A percentile compares a stretch with the other conserved stretches of the same genome.
These are phyloP conservation scores for Scheffersomyces quercinus DNA, from an alignment of 1,139 yeast species.

Conservation along the genomic window DNA sequence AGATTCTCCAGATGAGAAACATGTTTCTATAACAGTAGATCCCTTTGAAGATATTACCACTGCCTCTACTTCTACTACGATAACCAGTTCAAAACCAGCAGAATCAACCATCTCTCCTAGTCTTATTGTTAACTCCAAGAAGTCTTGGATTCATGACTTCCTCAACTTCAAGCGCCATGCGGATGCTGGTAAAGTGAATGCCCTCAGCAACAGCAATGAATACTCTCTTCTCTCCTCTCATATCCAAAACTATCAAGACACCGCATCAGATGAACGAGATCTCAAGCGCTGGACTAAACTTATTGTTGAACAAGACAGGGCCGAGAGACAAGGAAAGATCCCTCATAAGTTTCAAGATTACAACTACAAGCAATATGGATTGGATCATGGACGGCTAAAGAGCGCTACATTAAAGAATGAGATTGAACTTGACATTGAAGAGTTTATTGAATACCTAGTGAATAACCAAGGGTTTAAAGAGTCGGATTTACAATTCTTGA, in stretches of 20 bases:
- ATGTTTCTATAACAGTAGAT: background rate
- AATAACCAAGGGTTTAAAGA: conserved; percentile 30
- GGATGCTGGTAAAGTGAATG: background rate
- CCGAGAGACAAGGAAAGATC: conserved; percentile 3
- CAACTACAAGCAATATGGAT: conserved; percentile 12
- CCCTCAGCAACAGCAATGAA: background rate
- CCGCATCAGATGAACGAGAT: conserved; percentile 22
- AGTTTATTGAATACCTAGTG: conserved; percentile 29
- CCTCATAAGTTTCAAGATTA: conserved; percentile 7
- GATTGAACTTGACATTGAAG: conserved; percentile 25
- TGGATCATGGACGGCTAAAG: background rate
- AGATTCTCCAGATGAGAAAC: background rate
- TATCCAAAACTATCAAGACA: conserved; percentile 23
- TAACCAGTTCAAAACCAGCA: background rate
- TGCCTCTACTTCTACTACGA: background rate
- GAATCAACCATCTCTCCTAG: conserved; percentile 3
- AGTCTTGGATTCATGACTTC: conserved; percentile 20
- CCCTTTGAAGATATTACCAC: background rate
- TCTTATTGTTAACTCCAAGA: conserved; percentile 7
- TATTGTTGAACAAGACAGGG: conserved; percentile 15
- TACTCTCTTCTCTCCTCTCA: conserved; percentile 11
- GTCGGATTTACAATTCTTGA: conserved; percentile 30
- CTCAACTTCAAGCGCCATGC: conserved; percentile 7
- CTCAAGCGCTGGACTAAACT: conserved; percentile 27
- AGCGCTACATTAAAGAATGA: background rate